These are phyloP conservation scores for Termitomyces sp. DNA, from an alignment of 768 basidiomycete genomes.

Conservation along the genomic window DNA sequence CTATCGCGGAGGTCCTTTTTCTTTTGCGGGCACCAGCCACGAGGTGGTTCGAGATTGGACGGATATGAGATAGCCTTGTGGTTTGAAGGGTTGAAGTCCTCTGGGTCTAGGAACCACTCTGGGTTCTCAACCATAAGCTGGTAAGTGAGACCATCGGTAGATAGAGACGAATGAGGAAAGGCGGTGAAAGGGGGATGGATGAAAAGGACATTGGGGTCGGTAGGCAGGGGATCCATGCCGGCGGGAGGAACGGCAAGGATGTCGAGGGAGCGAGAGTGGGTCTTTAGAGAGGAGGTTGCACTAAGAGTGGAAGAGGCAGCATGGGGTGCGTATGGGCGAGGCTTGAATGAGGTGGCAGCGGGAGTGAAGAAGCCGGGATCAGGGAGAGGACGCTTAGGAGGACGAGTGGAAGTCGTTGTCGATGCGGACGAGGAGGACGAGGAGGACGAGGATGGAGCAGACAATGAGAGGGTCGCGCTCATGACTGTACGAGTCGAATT, in stretches of 20 bases:
- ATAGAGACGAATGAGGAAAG: constrained; percentile 56
- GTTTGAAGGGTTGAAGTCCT: constrained; percentile 56
- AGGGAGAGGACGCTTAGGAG: constrained; percentile 46
- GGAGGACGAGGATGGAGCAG: background rate
- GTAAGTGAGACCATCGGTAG: constrained; percentile 68
- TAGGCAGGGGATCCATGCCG: constrained; percentile 61
- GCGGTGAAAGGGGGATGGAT: constrained; percentile 68
- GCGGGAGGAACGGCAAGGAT: constrained; percentile 40
- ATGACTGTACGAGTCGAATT: background rate
- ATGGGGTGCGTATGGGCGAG: constrained; percentile 54
- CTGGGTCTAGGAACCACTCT: constrained; percentile 73
- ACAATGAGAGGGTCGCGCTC: constrained; percentile 7
- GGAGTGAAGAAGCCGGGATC: constrained; percentile 58
- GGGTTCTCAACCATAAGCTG: constrained; percentile 66
- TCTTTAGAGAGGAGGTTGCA: constrained; percentile 22
- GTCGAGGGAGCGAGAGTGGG: constrained; percentile 29
- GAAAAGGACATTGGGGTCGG: constrained; percentile 64
- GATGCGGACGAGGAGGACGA: constrained; percentile 8
- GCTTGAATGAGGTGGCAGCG: constrained; percentile 59
- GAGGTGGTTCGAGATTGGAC: constrained; percentile 71
- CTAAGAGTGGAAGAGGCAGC: constrained; percentile 20
- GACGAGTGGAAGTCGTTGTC: constrained; percentile 22
- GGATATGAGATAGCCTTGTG: constrained; percentile 64
- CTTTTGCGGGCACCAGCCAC: constrained; percentile 85
- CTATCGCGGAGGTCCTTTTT: constrained; percentile 72